Percentiles rank a stretch among this genome's conserved stretches.
These are phyloP conservation scores for Datura wrightii DNA, from an alignment of 257 asterid species.

Conservation along the genomic window DNA sequence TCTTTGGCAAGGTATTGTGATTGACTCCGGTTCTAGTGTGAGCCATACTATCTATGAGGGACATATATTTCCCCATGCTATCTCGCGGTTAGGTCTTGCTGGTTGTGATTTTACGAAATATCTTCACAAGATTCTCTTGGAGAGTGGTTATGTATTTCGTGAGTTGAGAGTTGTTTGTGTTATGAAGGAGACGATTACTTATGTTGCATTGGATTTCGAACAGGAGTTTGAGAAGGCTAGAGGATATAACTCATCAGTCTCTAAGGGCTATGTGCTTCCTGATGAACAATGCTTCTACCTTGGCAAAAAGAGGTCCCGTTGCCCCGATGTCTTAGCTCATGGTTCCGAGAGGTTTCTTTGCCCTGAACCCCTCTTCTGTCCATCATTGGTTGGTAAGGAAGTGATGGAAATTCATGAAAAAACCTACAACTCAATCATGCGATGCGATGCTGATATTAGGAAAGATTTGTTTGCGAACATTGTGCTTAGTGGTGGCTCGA, in stretches of 20 bases:
- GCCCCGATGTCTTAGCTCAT: slow-evolving; percentile 26
- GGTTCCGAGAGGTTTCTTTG: too few species aligned
- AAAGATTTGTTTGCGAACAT: background rate
- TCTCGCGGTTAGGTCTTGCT: slow-evolving; percentile 3
- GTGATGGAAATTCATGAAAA: slow-evolving; percentile 29
- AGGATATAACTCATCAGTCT: background rate
- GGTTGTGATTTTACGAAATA: background rate
- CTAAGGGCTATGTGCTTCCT: slow-evolving; percentile 4
- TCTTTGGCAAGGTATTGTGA: background rate
- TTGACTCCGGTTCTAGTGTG: background rate
- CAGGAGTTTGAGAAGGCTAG: slow-evolving; percentile 6
- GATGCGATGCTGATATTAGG: background rate
- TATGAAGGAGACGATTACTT: background rate
- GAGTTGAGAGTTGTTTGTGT: too few species aligned
- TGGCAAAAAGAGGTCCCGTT: slow-evolving; percentile 21
- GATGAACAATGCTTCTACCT: background rate
- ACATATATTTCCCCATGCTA: slow-evolving; percentile 20
- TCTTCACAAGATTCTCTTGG: background rate
- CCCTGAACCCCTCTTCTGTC: background rate
- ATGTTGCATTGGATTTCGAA: slow-evolving; percentile 2
- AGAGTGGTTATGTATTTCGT: background rate
- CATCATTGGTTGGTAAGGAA: slow-evolving; percentile 25
- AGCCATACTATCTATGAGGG: background rate
- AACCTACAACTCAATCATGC: background rate
- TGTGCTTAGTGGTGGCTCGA: slow-evolving; percentile 17